Conservation (phyloP, 805 yeast species). For the Candida hungchunana region DNA sequence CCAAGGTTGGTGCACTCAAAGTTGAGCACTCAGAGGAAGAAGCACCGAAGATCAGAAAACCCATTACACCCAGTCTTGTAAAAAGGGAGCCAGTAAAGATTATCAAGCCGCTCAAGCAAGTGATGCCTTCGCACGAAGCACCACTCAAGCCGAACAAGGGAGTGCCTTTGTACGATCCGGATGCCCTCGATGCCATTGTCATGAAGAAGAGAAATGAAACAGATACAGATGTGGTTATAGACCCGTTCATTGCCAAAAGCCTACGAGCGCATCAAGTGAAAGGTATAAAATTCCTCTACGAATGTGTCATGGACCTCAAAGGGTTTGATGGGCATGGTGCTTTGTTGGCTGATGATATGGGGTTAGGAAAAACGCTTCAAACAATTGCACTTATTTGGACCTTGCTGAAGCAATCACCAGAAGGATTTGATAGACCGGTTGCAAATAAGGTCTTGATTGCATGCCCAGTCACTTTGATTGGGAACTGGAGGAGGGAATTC, state of each 20-base stretch:
- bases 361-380: slow-evolving; percentile 85
- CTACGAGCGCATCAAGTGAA: slow-evolving; percentile 85
- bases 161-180: slow-evolving; percentile 38
- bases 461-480: slow-evolving; percentile 86
- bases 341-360: slow-evolving; percentile 95
- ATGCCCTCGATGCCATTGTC: slow-evolving; percentile 34
- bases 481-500: slow-evolving; percentile 87
- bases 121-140: slow-evolving; percentile 19
- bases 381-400: slow-evolving; percentile 86
- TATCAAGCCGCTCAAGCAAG: slow-evolving; percentile 26
- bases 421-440: slow-evolving; percentile 31
- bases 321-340: slow-evolving; percentile 60
- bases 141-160: slow-evolving; percentile 11
- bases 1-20: slow-evolving; percentile 7
- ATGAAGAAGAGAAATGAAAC: slow-evolving; percentile 32
- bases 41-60: background rate
- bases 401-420: slow-evolving; percentile 57
- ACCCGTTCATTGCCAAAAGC: slow-evolving; percentile 46
- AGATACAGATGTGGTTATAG: slow-evolving; percentile 50
- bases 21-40: slow-evolving; percentile 1
- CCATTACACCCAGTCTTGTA: slow-evolving; percentile 1
- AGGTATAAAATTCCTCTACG: slow-evolving; percentile 78
- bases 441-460: slow-evolving; percentile 67
- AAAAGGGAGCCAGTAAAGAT: slow-evolving; percentile 11
- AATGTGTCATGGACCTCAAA: slow-evolving; percentile 71